Evolutionary conservation across 2,329 filamentous ascomycete genomes (phyloP).

Genomic region (Cercospora brassicicola): DNA sequence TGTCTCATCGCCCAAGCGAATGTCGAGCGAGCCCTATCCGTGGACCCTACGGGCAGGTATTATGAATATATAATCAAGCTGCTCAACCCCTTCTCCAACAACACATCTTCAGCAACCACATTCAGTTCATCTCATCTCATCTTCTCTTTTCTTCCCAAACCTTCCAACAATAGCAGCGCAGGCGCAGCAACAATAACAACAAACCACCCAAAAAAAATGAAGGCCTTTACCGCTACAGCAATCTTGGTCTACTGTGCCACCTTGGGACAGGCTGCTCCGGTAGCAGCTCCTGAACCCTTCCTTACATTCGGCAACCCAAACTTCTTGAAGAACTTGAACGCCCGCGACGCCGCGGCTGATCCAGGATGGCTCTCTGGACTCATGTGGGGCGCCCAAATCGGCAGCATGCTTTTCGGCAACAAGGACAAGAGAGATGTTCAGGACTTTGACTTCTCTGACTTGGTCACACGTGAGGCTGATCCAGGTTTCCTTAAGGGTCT

Average conservation of each 20-base stretch:
- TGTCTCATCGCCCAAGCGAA: background rate
- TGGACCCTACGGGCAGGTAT: background rate
- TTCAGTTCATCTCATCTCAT: conserved; percentile 4
- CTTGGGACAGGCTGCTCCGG: background rate
- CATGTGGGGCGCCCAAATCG: no score
- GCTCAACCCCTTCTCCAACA: background rate
- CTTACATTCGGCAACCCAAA: background rate
- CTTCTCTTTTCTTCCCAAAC: background rate
- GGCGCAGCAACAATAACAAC: background rate
- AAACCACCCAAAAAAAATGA: background rate
- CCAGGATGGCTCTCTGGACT: background rate
- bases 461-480: no score
- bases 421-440: no score
- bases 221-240: background rate
- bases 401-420: no score
- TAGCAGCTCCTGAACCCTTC: background rate
- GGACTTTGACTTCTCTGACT: no score
- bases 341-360: background rate
- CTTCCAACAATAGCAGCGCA: background rate
- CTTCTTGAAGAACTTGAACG: background rate
- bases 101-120: background rate
- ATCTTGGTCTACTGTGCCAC: background rate
- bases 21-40: background rate
- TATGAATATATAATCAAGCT: background rate
- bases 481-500: no score